Conservation (phyloP, 129 eudicot species). For the Chrysanthemum lavandulifolium region DNA sequence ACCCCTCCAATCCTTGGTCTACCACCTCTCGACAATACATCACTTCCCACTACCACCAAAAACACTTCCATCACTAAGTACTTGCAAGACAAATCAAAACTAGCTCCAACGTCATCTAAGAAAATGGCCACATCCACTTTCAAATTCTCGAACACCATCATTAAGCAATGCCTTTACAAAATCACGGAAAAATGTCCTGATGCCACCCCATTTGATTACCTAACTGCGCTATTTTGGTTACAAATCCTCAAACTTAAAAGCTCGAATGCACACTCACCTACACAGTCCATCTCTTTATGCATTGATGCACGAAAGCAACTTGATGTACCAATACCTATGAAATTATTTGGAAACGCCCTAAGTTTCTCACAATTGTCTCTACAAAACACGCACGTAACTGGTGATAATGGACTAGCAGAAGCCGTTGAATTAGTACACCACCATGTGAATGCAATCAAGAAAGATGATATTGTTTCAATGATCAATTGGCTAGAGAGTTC, state of each 20-base stretch:
- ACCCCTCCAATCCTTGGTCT: constrained; percentile 41
- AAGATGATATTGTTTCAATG: constrained; percentile 37
- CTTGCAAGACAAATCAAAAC: constrained; percentile 22
- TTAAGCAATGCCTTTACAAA: constrained; percentile 40
- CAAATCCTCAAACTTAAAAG: constrained; percentile 30
- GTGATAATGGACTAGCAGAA: constrained; percentile 23
- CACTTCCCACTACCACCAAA: constrained; percentile 1
- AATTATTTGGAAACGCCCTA: constrained; percentile 62
- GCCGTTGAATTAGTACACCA: constrained; percentile 35
- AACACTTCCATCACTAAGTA: constrained; percentile 8
- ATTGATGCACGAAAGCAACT: constrained; percentile 44
- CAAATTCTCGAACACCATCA: constrained; percentile 36
- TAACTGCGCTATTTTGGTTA: constrained; percentile 58
- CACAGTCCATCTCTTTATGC: constrained; percentile 44
- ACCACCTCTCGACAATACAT: constrained; percentile 23
- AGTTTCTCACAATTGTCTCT: constrained; percentile 39
- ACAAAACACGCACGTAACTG: constrained; percentile 12
- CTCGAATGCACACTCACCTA: neutral
- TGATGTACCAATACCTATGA: constrained; percentile 30
- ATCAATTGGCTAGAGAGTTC: constrained; percentile 36
- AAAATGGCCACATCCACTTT: constrained; percentile 54
- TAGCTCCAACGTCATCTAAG: constrained; percentile 4
- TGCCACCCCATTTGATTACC: constrained; percentile 60
- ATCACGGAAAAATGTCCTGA: constrained; percentile 33
- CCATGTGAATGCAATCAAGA: constrained; percentile 33